A percentile compares a stretch with the other conserved stretches of the same genome.
Evolutionary conservation across 1,139 yeast species (phyloP).

Genomic region (Candida sp.): DNA sequence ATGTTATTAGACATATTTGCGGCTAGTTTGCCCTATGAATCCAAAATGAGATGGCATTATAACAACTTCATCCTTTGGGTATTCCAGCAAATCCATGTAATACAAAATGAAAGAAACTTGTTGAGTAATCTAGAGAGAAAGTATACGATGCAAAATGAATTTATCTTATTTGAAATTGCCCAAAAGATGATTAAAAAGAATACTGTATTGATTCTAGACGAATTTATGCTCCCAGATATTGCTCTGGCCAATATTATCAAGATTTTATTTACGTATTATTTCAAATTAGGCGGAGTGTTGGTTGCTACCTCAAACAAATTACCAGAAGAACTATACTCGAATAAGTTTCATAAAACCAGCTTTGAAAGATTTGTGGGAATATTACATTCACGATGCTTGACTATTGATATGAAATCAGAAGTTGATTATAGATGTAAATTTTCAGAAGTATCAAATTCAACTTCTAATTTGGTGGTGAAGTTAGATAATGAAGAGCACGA

Average conservation of each 20-base stretch:
- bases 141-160: constrained; percentile 56
- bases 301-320: constrained; percentile 71
- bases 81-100: constrained; percentile 56
- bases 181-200: constrained; percentile 57
- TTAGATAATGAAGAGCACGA: constrained; percentile 20
- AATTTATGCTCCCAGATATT: constrained; percentile 71
- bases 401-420: constrained; percentile 58
- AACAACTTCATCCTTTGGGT: constrained; percentile 70
- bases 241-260: constrained; percentile 70
- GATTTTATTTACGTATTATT: constrained; percentile 62
- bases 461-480: constrained; percentile 28
- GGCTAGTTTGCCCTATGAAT: constrained; percentile 55
- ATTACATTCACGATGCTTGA: constrained; percentile 57
- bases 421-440: constrained; percentile 54
- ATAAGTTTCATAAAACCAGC: constrained; percentile 56
- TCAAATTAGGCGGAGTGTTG: constrained; percentile 69
- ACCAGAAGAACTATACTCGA: constrained; percentile 68
- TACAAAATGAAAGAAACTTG: constrained; percentile 40
- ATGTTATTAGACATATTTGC: constrained; percentile 76
- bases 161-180: constrained; percentile 64
- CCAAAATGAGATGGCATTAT: constrained; percentile 72
- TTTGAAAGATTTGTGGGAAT: constrained; percentile 57
- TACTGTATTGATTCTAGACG: constrained; percentile 64
- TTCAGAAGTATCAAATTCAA: constrained; percentile 18
- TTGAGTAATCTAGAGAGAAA: constrained; percentile 26